Evolutionary conservation across 345 rosid species (phyloP).

Genomic region (Lepidium aucheri): DNA sequence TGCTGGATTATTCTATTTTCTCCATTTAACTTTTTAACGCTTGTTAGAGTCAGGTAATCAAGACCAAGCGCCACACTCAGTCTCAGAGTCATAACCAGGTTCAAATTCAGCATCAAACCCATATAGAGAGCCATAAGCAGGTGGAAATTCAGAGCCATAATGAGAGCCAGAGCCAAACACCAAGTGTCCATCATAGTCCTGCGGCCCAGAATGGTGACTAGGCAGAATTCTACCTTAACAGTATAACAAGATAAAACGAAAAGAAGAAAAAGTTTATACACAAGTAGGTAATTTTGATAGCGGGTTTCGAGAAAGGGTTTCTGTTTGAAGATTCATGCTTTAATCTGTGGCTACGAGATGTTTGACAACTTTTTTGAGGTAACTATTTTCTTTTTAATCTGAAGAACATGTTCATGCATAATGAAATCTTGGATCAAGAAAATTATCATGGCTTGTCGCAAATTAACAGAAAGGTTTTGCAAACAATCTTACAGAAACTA

Average conservation of each 20-base stretch:
- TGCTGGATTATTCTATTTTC: conserved; percentile 1
- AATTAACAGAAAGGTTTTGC: background rate
- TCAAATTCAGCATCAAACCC: conserved; percentile 23
- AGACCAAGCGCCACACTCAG: conserved; percentile 30
- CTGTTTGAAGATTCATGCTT: conserved; percentile 19
- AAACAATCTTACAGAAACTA: background rate
- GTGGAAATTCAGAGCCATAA: conserved; percentile 23
- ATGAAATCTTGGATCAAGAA: background rate
- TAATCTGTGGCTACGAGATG: conserved; percentile 17
- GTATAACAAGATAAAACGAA: background rate
- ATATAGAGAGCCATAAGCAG: conserved; percentile 17
- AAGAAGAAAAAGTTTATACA: conserved; percentile 8
- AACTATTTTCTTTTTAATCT: background rate
- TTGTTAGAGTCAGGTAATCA: conserved; percentile 45
- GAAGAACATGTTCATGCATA: background rate
- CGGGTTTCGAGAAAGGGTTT: conserved; percentile 6
- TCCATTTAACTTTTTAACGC: conserved; percentile 14
- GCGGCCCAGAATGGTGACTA: conserved; percentile 31
- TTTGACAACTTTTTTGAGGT: conserved; percentile 27
- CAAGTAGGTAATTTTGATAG: conserved; percentile 23
- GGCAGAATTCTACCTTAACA: conserved; percentile 14
- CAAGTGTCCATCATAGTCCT: conserved; percentile 13
- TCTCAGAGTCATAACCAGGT: conserved; percentile 16
- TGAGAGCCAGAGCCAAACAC: conserved; percentile 23
- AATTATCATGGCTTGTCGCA: background rate